Conservation (phyloP, 2,329 filamentous ascomycete genomes). For the Aspergillus viridinutans region DNA sequence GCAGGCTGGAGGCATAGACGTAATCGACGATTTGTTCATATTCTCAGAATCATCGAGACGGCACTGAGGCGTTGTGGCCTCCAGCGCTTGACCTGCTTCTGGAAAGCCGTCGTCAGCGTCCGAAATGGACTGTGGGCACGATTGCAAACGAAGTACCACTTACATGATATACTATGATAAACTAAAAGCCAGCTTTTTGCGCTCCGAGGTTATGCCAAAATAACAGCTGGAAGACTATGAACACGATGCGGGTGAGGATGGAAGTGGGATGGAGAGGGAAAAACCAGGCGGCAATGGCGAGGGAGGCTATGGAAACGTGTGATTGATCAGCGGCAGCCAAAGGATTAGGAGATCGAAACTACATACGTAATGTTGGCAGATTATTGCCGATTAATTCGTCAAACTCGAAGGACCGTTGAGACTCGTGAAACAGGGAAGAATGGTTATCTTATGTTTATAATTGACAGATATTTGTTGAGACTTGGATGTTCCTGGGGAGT, state of each 20-base stretch:
- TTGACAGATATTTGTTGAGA: not conserved
- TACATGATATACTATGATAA: not conserved
- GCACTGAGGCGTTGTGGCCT: slow-evolving; percentile 14
- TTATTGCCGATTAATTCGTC: not conserved
- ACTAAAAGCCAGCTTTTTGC: not conserved
- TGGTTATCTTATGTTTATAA: not conserved
- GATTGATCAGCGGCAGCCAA: not conserved
- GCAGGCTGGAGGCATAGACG: not conserved
- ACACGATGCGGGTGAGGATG: not conserved
- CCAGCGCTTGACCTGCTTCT: slow-evolving; percentile 12
- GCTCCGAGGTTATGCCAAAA: not conserved
- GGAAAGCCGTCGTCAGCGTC: not conserved
- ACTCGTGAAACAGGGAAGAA: not conserved
- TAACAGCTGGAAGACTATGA: not conserved
- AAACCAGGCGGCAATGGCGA: not conserved
- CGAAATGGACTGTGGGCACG: not conserved
- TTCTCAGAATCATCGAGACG: slow-evolving; percentile 13
- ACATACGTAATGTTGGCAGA: not conserved
- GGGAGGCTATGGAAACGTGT: not conserved
- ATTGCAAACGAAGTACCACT: not conserved
- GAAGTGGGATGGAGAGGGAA: slow-evolving; percentile 1
- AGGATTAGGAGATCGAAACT: not conserved
- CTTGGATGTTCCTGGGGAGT: too few relatives aligned
- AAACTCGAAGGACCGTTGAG: not conserved
- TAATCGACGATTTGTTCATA: slow-evolving; percentile 10